These are phyloP conservation scores for Apiospora aurea DNA, from an alignment of 2,329 filamentous ascomycete species.

Conservation along the genomic window DNA sequence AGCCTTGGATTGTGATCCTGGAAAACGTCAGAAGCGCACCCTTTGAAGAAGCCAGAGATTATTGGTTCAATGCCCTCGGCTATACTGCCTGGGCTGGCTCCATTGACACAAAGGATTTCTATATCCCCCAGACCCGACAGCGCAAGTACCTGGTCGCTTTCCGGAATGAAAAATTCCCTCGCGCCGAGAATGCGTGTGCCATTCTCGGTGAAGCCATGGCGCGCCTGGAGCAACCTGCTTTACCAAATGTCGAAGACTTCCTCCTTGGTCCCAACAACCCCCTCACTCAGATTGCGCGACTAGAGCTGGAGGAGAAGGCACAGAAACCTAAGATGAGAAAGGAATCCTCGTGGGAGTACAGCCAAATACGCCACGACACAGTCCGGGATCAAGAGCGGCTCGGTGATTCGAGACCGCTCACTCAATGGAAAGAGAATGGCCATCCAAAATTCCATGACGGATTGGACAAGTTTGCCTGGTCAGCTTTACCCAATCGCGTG, in stretches of 20 bases:
- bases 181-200: slow-evolving; percentile 37
- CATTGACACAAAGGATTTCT: slow-evolving; percentile 75
- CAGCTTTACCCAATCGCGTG: slow-evolving; percentile 63
- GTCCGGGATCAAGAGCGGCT: slow-evolving; percentile 59
- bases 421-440: slow-evolving; percentile 64
- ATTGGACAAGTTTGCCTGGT: slow-evolving; percentile 44
- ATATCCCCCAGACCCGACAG: slow-evolving; percentile 73
- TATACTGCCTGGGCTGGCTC: slow-evolving; percentile 60
- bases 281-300: slow-evolving; percentile 57
- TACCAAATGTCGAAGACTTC: slow-evolving; percentile 67
- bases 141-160: slow-evolving; percentile 67
- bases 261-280: slow-evolving; percentile 63
- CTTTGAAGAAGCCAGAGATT: slow-evolving; percentile 60
- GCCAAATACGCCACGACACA: slow-evolving; percentile 64
- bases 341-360: slow-evolving; percentile 60
- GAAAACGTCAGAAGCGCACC: slow-evolving; percentile 73
- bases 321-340: slow-evolving; percentile 34
- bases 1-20: slow-evolving; percentile 70
- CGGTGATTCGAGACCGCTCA: slow-evolving; percentile 63
- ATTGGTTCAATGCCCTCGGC: slow-evolving; percentile 51
- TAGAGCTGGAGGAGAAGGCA: slow-evolving; percentile 50
- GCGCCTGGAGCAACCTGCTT: slow-evolving; percentile 62
- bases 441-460: slow-evolving; percentile 42
- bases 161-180: slow-evolving; percentile 47
- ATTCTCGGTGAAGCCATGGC: slow-evolving; percentile 55